A percentile compares a stretch with the other conserved stretches of the same genome.
Evolutionary conservation across 177 flowering plant species (phyloP).

Genomic region (Vitis hybrid): DNA sequence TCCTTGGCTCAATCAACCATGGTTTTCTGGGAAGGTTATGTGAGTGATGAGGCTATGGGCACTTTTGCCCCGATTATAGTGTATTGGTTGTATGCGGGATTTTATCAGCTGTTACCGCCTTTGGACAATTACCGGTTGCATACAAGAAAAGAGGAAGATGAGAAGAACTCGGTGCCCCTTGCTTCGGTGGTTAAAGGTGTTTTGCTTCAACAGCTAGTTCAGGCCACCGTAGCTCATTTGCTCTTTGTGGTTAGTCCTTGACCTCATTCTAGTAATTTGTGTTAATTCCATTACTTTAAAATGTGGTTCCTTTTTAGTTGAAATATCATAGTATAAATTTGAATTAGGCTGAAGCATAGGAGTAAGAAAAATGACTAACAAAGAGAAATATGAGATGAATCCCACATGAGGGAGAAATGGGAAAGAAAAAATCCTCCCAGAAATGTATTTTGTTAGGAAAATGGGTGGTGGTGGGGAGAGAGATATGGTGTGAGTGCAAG

Average conservation of each 20-base stretch:
- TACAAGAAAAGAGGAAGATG: conserved; percentile 69
- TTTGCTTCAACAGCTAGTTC: conserved; percentile 75
- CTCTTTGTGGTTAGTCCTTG: conserved; percentile 53
- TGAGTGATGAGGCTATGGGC: conserved; percentile 81
- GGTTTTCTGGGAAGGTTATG: conserved; percentile 82
- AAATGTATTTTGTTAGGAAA: too few relatives aligned
- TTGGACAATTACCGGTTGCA: conserved; percentile 70
- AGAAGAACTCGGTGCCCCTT: conserved; percentile 66
- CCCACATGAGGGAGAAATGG: too few relatives aligned
- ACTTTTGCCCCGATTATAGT: conserved; percentile 79
- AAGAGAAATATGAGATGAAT: too few relatives aligned
- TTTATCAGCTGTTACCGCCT: conserved; percentile 64
- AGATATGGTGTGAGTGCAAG: too few relatives aligned
- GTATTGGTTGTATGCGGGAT: conserved; percentile 81
- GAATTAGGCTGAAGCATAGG: too few relatives aligned
- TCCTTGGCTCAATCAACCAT: conserved; percentile 20
- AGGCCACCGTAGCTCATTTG: conserved; percentile 63
- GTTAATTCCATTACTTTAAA: too few relatives aligned
- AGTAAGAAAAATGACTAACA: too few relatives aligned
- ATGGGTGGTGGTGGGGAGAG: too few relatives aligned
- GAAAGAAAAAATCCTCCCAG: too few relatives aligned
- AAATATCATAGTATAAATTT: too few relatives aligned
- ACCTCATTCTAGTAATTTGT: background rate
- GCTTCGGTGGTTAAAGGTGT: conserved; percentile 70
- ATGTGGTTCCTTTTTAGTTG: too few relatives aligned